phyloP scores from a whole-genome alignment of 305 asterid genomes.

The Fraxinus angustifolia region DNA sequence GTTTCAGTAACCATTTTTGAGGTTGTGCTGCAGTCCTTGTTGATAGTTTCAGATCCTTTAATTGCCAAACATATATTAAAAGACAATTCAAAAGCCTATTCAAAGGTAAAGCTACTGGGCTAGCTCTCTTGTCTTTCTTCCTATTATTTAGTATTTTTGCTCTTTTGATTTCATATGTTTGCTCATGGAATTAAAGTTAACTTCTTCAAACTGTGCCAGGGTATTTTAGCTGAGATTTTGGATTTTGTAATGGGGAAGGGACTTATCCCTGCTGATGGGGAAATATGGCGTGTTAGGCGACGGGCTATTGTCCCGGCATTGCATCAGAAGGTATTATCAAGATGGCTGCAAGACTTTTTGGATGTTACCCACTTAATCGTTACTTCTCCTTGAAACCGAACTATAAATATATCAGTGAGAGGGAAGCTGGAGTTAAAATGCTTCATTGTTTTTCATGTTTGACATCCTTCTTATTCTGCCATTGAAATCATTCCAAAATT shows the following conservation, averaged over 20 bases:
- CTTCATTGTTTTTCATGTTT: conserved; percentile 2
- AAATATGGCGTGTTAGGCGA: conserved; percentile 87
- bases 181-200: not conserved
- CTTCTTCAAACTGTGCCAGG: conserved; percentile 41
- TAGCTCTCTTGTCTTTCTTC: conserved; percentile 10
- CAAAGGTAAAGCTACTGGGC: conserved; percentile 57
- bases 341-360: conserved; percentile 1
- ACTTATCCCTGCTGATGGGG: conserved; percentile 99
- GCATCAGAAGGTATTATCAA: conserved; percentile 70
- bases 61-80: conserved; percentile 85
- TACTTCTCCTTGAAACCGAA: conserved; percentile 11
- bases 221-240: conserved; percentile 90
- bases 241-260: conserved; percentile 99
- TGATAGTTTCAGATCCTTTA: conserved; percentile 83
- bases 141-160: not conserved
- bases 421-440: not conserved
- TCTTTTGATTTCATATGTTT: not conserved
- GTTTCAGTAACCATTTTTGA: conserved; percentile 19
- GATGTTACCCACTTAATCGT: not conserved
- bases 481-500: conserved; percentile 20
- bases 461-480: not conserved
- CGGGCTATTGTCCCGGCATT: conserved; percentile 96
- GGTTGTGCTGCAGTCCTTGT: conserved; percentile 68
- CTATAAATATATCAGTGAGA: not conserved
- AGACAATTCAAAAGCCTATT: conserved; percentile 80